Evolutionary conservation across 2,329 filamentous ascomycete species (phyloP), one percentile per base, ranked within the genome.

Genomic region (Penicillium sp.): DNA sequence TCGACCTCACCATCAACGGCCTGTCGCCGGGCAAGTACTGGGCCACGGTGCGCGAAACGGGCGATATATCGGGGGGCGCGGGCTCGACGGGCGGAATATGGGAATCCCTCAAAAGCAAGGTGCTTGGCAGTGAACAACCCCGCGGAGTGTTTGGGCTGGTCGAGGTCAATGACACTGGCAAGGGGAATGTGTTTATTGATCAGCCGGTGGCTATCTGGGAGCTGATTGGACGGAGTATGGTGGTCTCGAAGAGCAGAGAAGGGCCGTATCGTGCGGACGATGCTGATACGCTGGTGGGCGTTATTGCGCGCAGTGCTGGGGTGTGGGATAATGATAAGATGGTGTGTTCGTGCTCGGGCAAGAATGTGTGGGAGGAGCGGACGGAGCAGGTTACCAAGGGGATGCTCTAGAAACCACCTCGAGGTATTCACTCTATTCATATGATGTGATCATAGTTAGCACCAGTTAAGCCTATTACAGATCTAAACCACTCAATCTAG

Each of bases 321-420:
- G 88, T 96, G 60, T 99, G 94, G 94, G 93, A 97, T 72, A 96
- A 99, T 66, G 91, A 97, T 71, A 99, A 97, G 82, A 96, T 90
- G 47, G 93, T 99, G 5, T 99, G 94, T 73, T 96, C 91, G 48
- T 99, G 94, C 74, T 96, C 91, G 38, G 94, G 94, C 3, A 97
- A 97, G 84, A 97, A 92, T 56, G 84, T 99, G 11, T 99, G 94
- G 94, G 89, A 99, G 74, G 94, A 99, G 80, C 85, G 94, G 65
- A 87, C 87, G 74, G 92, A 97, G 67, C 90, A 96, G 77, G 85
- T 92, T 43, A 81, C 83, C 63, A 92, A 90, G 76, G 94, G 94
- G 2, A 97, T 99, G 90, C 77, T 94, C 7, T 55, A 48, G 46
- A 14, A 35, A n/a, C n/a, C n/a, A n/a, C n/a, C n/a, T 35, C 4